These are phyloP conservation scores for Handroanthus guayacan DNA, from an alignment of 257 asterid genomes.

Conservation along the genomic window DNA sequence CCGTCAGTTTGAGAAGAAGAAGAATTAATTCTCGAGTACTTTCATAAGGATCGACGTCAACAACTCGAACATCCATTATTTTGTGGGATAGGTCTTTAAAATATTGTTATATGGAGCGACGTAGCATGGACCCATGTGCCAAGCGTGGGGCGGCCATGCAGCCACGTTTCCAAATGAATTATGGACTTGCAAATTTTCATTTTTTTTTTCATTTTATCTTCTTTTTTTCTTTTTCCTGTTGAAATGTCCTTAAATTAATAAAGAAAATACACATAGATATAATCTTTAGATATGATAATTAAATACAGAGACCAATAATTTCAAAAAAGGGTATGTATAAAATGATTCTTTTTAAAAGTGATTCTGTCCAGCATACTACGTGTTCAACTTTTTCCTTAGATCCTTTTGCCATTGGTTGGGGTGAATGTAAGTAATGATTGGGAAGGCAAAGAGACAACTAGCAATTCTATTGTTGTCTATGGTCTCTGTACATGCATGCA, in stretches of 20 bases:
- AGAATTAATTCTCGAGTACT: too few relatives aligned
- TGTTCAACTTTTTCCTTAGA: background rate
- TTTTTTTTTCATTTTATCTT: background rate
- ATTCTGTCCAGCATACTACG: background rate
- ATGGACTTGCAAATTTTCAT: background rate
- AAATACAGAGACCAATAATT: slow-evolving; percentile 4
- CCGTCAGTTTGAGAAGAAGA: too few relatives aligned
- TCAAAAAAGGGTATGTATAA: background rate
- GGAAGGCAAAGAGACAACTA: slow-evolving; percentile 35
- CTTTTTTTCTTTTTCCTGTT: too few relatives aligned
- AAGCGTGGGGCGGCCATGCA: background rate
- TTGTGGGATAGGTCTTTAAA: too few relatives aligned
- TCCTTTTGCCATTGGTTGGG: slow-evolving; percentile 15
- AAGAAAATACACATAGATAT: background rate
- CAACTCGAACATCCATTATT: too few relatives aligned
- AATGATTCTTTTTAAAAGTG: background rate
- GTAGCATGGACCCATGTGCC: background rate
- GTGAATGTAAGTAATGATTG: slow-evolving; percentile 33
- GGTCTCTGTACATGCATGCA: background rate
- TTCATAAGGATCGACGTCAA: too few relatives aligned
- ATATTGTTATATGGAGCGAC: background rate
- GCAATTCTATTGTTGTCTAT: slow-evolving; percentile 2
- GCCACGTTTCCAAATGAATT: background rate
- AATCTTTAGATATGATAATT: background rate
- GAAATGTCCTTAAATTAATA: background rate